Base-by-base conservation (phyloP, 2,329 filamentous ascomycete species). In the Fusarium hainanense region DNA sequence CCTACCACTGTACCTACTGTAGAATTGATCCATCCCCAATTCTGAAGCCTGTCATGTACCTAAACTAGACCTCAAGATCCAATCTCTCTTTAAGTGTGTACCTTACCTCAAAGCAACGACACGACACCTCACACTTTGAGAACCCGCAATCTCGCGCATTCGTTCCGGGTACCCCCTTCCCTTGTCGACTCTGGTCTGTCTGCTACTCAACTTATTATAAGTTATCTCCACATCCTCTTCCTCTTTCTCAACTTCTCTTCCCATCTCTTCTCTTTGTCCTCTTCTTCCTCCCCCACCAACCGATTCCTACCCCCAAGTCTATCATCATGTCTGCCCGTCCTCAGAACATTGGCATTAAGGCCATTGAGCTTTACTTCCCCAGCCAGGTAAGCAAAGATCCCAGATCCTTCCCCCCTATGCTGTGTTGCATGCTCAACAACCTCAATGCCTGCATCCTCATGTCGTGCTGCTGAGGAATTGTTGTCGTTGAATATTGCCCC, bases 341-440 rank as follows among this genome's bases (percentile, higher is more conserved):
- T 72, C 89, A 94, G 82, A 95, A 95, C 84, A 91, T 96, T 82
- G 93, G 93, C 87, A 94, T 96, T 80, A 95, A 96, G 86, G 93
- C 92, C 91, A 93, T 96, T 82, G 93, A 96, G 81, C 89, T 96
- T 79, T 96, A 96, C 82, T 93, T 93, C 79, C 93, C 93, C 72
- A 92, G 87, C 81, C 93, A 95, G 89, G 93, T 95, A 83, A 71
- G 89, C 83, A 34, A 30, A 48, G 20, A 41, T 42, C 5, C 18
- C 6, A n/a, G 18, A 37, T 12, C 34, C 34, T 47, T 32, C 44
- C 59, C 47, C 34, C 48, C 59, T 44, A 51, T 51, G 49, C 32
- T 44, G 54, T 69, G 57, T 27, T 51, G 59, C 57, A 43, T 66
- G 58, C 59, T 52, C 12, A 42, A 14, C 37, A 46, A 60, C 44